Base-by-base conservation (phyloP, 345 rosid species). In the Eucalyptus albens region DNA sequence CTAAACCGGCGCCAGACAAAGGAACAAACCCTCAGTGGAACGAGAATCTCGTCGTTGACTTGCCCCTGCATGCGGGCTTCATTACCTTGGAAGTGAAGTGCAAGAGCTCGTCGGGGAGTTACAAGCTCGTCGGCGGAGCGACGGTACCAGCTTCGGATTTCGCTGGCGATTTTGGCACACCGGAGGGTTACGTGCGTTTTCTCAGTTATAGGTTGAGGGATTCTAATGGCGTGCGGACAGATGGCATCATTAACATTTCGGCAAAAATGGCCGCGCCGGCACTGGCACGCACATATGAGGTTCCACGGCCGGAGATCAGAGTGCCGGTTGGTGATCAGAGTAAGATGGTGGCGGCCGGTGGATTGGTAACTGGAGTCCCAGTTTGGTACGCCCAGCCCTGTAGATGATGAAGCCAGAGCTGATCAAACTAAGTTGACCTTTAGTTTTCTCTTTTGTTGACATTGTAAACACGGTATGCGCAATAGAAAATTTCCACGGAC, bases 121-220 rank as follows among this genome's bases (percentile, higher is more conserved):
- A 89, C 29, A 94, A 90, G 89, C 83, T 12, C 44, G 89, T 96
- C 3, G 99, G 97, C 1, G 33, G 29, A 5, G 95, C 92, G 1
- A 92, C 77, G 12, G 89, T 97, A 31, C 97, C 98, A 4, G 91
- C 94, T 49, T 90, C 95, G 1, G 98, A 97, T 91, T 93, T 97
- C 51, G 17, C 93, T 2, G 96, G 94, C 49, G 96, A 94, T 9
- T 93, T 91, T 50, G 83, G 83, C 47, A 53, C 91, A 4, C 97
- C 96, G 11, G 93, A 56, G 44, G 94, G 92, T n/a, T 91, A 93
- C 90, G 89, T 95, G 51, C 97, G 94, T 9, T 93, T 97, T 60
- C 91, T 97, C 95, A 97, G 98, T 89, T 96, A 96, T 44, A 91
- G 99, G 82, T 90, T 97, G 50, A 91, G 94, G 86, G 95, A 97